These are phyloP conservation scores for Gaultheria prostrata DNA, from an alignment of 148 eudicot genomes.

Conservation along the genomic window DNA sequence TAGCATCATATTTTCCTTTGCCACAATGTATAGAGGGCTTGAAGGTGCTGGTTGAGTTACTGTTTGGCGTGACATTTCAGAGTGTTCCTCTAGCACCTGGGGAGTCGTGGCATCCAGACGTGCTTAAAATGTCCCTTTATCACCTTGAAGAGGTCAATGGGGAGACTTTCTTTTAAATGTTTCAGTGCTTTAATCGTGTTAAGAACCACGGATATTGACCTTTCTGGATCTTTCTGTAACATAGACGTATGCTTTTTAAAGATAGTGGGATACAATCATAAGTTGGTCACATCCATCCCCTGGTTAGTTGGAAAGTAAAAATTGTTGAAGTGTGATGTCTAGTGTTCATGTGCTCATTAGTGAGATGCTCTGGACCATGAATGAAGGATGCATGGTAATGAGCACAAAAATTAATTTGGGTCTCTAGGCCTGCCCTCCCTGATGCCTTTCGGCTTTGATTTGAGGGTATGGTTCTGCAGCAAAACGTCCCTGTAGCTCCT, in stretches of 20 bases:
- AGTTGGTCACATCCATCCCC: neutral
- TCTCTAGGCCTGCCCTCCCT: too few species aligned
- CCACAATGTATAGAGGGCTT: slow-evolving; percentile 82
- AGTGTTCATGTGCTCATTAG: too few species aligned
- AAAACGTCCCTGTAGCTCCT: too few species aligned
- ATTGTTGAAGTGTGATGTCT: neutral
- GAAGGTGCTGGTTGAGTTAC: slow-evolving; percentile 73
- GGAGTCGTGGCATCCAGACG: slow-evolving; percentile 99
- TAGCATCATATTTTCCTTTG: slow-evolving; percentile 87
- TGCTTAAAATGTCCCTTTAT: slow-evolving; percentile 82
- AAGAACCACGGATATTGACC: slow-evolving; percentile 10
- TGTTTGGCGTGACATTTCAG: slow-evolving; percentile 74
- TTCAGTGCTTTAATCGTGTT: neutral
- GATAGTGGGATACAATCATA: neutral
- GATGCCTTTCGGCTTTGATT: too few species aligned
- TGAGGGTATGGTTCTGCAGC: too few species aligned
- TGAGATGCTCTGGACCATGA: too few species aligned
- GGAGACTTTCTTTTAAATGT: neutral
- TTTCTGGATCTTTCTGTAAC: neutral
- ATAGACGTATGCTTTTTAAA: neutral
- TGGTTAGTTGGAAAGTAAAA: neutral
- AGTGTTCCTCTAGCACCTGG: slow-evolving; percentile 74
- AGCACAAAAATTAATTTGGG: too few species aligned
- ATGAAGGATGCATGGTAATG: too few species aligned
- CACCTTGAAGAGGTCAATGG: slow-evolving; percentile 84